Evolutionary conservation across 352 stramenopile genomes (phyloP), one percentile per base, ranked within the genome.

Genomic region (Pythium volutum): DNA sequence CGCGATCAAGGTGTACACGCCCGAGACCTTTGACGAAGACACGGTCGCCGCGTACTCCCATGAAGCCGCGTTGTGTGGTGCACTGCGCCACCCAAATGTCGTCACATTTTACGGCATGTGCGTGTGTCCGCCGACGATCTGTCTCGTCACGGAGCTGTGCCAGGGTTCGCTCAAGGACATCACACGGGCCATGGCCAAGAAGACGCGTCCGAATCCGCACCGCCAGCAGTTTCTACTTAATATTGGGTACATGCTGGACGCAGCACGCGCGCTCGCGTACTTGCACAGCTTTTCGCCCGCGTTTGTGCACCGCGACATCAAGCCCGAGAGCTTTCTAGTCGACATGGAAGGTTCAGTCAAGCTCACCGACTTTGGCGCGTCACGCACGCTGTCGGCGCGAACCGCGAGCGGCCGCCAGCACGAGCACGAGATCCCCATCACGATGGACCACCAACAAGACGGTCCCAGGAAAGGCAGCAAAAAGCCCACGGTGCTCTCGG

Each of bases 1-100:
- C 5, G 80, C 80, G 1, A 66, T 87, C 61, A 88, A 88, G 34
- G 68, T 87, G 41, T 89, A 82, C 69, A 79, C 70, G n/a, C 80
- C 80, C 27, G 56, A 73, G n/a, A 70, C 65, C 18, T 71, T 88
- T 34, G 65, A 67, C 3, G 71, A 84, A 25, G 70, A 76, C 8
- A 74, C 65, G 7, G 59, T 89, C 15, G 60, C 71, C 6, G 60
- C 59, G 33, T 84, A 86, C 55, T 74, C 70, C 14, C 70, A 77
- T 26, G 79, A 89, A 59, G 71, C 75, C 1, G 67, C 67, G 26
- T 54, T 89, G 8, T 78, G 70, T 18, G 64, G 73, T 14, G 61
- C 62, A 1, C 51, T 89, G 16, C 55, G 65, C 8, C 77, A 88
- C 43, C 69, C 64, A 0, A 84, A 85, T 39, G 69, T 88, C 27